Evolutionary conservation across 192 early-diverging fungal genomes (phyloP).

Genomic region (Podila minutissima): DNA sequence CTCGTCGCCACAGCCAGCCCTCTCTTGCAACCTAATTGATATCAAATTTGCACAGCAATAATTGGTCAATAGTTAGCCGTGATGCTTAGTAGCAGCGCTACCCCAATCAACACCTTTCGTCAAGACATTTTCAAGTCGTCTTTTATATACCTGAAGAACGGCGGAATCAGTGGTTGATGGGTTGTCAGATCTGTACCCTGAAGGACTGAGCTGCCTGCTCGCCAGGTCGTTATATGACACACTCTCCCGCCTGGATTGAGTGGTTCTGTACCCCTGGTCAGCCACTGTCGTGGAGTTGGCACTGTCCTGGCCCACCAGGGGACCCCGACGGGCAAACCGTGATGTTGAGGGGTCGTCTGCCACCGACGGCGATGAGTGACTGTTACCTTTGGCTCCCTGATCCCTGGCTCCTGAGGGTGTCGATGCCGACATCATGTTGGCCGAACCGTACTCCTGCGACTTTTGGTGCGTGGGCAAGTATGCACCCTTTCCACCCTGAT

Average conservation of each 20-base stretch:
- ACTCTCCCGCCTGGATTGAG: conserved; percentile 20
- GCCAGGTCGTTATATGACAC: conserved; percentile 10
- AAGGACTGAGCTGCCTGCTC: background rate
- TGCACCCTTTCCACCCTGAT: conserved; percentile 13
- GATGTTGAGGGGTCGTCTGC: conserved; percentile 2
- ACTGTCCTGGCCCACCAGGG: conserved; percentile 19
- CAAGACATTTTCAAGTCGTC: too few species aligned
- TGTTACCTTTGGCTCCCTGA: background rate
- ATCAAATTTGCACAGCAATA: too few species aligned
- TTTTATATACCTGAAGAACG: background rate
- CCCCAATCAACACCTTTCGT: too few species aligned
- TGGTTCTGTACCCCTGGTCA: background rate
- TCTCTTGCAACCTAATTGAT: conserved; percentile 55
- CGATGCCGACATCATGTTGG: background rate
- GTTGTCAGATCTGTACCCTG: background rate
- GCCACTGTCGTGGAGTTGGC: background rate
- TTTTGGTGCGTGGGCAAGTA: conserved; percentile 1
- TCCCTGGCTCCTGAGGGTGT: background rate
- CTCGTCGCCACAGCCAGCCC: conserved; percentile 62
- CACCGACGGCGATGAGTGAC: background rate
- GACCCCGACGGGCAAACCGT: conserved; percentile 35
- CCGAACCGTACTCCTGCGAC: background rate
- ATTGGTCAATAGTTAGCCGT: too few species aligned
- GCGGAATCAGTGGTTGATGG: background rate
- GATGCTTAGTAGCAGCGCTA: too few species aligned